phyloP scores from a whole-genome alignment of 192 early-diverging fungal species.

The Oehlia diaphana region DNA sequence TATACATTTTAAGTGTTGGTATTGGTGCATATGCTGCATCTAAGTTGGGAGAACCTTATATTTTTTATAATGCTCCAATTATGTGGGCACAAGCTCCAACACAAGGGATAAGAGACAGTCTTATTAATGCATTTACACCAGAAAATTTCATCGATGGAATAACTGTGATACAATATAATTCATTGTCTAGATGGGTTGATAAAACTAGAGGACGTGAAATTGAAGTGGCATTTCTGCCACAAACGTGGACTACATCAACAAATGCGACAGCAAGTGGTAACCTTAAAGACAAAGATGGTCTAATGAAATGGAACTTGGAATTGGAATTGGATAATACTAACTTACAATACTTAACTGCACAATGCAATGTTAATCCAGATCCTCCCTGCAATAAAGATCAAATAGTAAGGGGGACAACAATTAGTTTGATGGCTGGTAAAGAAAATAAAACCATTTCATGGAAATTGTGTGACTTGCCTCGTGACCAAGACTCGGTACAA shows the following conservation, averaged over 20 bases:
- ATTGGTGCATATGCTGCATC: neutral
- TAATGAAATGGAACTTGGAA: neutral
- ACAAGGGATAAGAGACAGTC: neutral
- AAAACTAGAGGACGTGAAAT: neutral
- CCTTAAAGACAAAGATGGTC: neutral
- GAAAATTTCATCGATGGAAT: neutral
- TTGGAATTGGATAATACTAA: neutral
- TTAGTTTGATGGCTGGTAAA: neutral
- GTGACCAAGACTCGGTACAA: neutral
- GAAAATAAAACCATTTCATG: neutral
- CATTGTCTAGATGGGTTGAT: neutral
- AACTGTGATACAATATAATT: neutral
- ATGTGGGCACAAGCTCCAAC: neutral
- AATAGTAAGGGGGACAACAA: neutral
- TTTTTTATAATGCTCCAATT: neutral
- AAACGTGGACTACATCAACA: neutral
- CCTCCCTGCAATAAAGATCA: neutral
- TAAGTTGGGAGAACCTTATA: neutral
- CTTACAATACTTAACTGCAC: neutral
- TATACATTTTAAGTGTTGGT: neutral
- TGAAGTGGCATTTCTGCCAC: neutral
- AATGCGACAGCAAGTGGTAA: neutral
- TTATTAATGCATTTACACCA: neutral
- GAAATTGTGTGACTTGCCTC: neutral
- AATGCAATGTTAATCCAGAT: neutral